Conservation (phyloP, 208 protist genomes). For the Balamuthia mandrillaris region DNA sequence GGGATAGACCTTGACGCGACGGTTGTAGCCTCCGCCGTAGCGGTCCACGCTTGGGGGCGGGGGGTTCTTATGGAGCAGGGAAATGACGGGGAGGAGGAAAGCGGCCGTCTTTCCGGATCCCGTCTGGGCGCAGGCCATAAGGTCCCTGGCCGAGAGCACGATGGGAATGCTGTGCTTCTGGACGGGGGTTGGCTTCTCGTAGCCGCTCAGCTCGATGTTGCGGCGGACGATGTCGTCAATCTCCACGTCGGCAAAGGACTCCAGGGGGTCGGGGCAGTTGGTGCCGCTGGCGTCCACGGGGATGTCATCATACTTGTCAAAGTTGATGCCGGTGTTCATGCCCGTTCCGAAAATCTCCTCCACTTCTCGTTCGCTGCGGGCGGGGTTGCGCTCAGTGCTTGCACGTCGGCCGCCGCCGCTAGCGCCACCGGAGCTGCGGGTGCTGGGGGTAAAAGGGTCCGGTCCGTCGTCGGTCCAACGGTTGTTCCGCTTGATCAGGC, state of each 20-base stretch:
- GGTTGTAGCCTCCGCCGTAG: slow-evolving; percentile 4
- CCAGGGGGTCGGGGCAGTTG: slow-evolving; percentile 55
- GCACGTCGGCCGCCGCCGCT: not conserved
- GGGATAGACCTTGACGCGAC: slow-evolving; percentile 77
- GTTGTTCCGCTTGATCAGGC: not conserved
- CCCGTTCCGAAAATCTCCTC: not conserved
- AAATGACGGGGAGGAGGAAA: slow-evolving; percentile 95
- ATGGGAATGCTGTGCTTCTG: slow-evolving; percentile 96
- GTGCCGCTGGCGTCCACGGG: slow-evolving; percentile 78
- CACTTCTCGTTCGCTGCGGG: not conserved
- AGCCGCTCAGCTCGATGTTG: slow-evolving; percentile 91
- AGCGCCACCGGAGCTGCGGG: not conserved
- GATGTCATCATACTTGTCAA: slow-evolving; percentile 89
- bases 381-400: not conserved
- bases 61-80: slow-evolving; percentile 75
- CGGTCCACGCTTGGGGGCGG: not conserved
- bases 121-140: slow-evolving; percentile 98
- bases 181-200: slow-evolving; percentile 95
- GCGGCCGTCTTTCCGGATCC: slow-evolving; percentile 97
- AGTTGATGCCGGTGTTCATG: slow-evolving; percentile 77
- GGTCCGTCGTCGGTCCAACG: slow-evolving; percentile 2
- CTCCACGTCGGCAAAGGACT: slow-evolving; percentile 76
- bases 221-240: slow-evolving; percentile 70
- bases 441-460: not conserved
- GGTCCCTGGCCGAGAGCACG: slow-evolving; percentile 83